Conservation (phyloP, 2,329 filamentous ascomycete species). For the Talaromyces sp. region DNA sequence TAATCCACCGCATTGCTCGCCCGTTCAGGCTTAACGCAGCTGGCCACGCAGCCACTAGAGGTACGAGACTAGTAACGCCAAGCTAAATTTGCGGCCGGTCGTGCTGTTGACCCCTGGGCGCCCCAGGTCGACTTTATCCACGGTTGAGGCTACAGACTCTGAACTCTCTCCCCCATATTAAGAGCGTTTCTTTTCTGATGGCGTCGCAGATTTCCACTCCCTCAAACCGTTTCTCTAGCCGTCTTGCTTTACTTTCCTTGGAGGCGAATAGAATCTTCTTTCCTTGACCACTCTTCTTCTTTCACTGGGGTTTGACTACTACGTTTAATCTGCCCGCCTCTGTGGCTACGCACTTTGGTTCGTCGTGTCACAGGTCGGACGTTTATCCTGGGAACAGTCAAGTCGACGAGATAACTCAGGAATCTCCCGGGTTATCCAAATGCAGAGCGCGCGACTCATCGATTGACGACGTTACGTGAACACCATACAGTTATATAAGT, state of each 20-base stretch:
- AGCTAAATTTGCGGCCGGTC: background rate
- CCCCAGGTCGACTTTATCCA: conserved; percentile 11
- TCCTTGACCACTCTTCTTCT: background rate
- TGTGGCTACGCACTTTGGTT: background rate
- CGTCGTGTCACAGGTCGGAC: background rate
- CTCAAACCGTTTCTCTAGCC: background rate
- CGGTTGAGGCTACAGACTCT: background rate
- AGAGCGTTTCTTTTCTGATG: conserved; percentile 5
- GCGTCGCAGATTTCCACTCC: background rate
- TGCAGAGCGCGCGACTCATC: background rate
- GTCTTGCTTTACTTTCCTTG: background rate
- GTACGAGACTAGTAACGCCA: conserved; percentile 7
- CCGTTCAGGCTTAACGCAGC: background rate
- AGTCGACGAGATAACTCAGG: background rate
- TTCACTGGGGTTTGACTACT: background rate
- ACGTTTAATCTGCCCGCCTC: background rate
- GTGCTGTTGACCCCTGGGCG: background rate
- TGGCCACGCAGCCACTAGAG: background rate
- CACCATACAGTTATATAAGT: background rate
- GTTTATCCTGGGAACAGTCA: background rate
- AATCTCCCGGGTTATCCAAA: too few species aligned
- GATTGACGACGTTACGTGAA: background rate
- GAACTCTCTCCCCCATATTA: background rate
- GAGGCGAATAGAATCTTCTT: background rate
- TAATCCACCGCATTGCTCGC: background rate